Base-by-base conservation (phyloP, 2,329 filamentous ascomycete genomes). In the Alternaria longipes region DNA sequence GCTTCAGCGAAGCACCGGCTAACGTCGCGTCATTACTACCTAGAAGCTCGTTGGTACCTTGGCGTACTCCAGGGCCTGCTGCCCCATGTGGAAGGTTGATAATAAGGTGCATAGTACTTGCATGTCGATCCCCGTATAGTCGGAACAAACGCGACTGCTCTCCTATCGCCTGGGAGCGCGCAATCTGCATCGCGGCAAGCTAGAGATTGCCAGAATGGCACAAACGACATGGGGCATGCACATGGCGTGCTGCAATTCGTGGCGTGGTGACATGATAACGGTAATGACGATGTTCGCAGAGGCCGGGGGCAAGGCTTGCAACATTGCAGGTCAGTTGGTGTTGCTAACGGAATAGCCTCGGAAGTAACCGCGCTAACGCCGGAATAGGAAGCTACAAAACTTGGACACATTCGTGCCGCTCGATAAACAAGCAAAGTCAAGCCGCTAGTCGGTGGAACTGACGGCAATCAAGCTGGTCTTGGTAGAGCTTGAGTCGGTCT, bases 351-450 rank as follows among this genome's bases (percentile, higher is more conserved):
- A 41, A 49, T 54, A 60, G 38, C 46, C 45, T 47, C 22, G 26
- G 16, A 45, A 24, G 40, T 12, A 7, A 30, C 12, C 11, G 38
- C 59, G 49, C 60, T 57, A 63, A 26, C 3, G 34, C 52, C n/a
- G 12, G 7, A 60, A 49, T 20, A 40, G 53, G 62, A 45, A 64
- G 62, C 59, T 65, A 30, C 45, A 9, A 53, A 63, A 45, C 36
- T 8, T 44, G 46, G 41, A 45, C 45, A 49, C 53, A 34, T 50
- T 47, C 22, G 12, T 36, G n/a, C 32, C 11, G 8, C 32, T 28
- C 28, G 60, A 65, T 60, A 63, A 56, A 52, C 60, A 60, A 65
- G 62, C 62, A 56, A 52, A 22, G 11, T 41, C 56, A 63, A 63
- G 59, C 36, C 54, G n/a, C 59, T 63, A 63, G 38, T 12, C 16